phyloP scores from a whole-genome alignment of 2,329 filamentous ascomycete genomes.

The Aspergillus clavatus region DNA sequence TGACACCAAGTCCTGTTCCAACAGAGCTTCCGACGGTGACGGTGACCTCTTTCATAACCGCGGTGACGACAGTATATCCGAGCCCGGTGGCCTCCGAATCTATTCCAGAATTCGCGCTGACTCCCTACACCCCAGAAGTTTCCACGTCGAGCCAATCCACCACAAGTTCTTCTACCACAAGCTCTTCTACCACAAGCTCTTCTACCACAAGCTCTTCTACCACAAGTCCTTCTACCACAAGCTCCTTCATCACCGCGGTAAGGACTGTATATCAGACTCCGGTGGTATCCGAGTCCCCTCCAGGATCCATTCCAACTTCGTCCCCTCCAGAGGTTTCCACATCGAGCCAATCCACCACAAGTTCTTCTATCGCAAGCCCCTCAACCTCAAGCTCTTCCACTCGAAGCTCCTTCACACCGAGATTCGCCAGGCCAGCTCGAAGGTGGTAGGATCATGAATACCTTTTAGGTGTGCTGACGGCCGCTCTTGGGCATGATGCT shows the following conservation, averaged over 20 bases:
- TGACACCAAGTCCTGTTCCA: background rate
- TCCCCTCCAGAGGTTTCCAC: no score
- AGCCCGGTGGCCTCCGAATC: background rate
- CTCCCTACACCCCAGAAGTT: no score
- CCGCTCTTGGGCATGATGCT: no score
- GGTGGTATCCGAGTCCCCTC: background rate
- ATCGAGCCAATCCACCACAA: no score
- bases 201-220: background rate
- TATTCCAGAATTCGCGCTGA: no score
- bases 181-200: no score
- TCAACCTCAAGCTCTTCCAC: background rate
- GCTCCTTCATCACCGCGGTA: conserved; percentile 22
- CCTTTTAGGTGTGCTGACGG: no score
- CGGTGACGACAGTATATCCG: conserved; percentile 16
- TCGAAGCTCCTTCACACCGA: background rate
- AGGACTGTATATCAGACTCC: conserved; percentile 14
- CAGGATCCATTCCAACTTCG: no score
- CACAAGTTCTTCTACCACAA: no score
- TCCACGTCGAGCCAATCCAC: no score
- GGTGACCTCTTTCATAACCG: conserved; percentile 25
- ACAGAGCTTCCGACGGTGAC: conserved; percentile 11
- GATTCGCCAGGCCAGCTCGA: background rate
- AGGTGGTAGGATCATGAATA: background rate
- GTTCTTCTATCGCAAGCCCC: no score
- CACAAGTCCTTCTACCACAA: no score